Percentiles rank a stretch among this genome's conserved stretches.
Evolutionary conservation across 2,329 filamentous ascomycete genomes (phyloP).

Genomic region (Colletotrichum sp.): DNA sequence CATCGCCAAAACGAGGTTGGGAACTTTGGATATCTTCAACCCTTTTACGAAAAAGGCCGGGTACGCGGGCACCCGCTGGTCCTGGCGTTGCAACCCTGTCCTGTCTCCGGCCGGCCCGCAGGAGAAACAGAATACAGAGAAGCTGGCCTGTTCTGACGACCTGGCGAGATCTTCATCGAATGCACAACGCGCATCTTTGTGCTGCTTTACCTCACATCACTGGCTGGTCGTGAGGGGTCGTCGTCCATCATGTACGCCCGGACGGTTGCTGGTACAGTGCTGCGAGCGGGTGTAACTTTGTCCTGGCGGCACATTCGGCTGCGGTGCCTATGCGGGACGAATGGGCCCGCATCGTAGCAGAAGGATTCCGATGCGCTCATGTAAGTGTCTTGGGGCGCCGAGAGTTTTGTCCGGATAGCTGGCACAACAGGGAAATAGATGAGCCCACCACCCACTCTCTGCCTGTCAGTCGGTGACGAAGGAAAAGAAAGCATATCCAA

Average conservation of each 20-base stretch:
- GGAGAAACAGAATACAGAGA: neutral
- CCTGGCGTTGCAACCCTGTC: neutral
- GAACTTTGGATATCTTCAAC: neutral
- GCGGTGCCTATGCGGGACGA: neutral
- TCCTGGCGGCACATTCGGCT: neutral
- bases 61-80: neutral
- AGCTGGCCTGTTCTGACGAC: neutral
- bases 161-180: neutral
- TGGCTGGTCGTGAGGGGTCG: neutral
- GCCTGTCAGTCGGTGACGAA: neutral
- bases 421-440: neutral
- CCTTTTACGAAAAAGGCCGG: neutral
- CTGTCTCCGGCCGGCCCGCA: neutral
- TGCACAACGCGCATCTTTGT: neutral
- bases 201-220: neutral
- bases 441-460: neutral
- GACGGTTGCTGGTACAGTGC: neutral
- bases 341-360: neutral
- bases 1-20: neutral
- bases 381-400: neutral
- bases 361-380: neutral
- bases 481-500: neutral
- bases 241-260: neutral
- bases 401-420: conserved; percentile 2
- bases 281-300: neutral